Evolutionary conservation across 2,329 filamentous ascomycete species (phyloP).

Genomic region (Remersonia thermophila): DNA sequence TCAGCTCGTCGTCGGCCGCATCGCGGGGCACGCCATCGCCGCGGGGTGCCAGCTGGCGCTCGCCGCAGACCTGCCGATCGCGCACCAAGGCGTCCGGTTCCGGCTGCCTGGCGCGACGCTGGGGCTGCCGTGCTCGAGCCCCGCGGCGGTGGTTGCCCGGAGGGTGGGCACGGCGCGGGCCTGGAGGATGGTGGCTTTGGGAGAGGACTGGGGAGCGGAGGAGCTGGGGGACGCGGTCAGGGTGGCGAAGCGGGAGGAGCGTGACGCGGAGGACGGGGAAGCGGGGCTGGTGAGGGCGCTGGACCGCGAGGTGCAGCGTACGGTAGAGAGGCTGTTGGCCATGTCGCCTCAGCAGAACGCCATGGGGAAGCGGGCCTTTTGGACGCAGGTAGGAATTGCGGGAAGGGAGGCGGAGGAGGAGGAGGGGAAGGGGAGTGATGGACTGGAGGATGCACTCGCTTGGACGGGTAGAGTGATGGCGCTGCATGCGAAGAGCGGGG

Average conservation of each 20-base stretch:
- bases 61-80: constrained; percentile 20
- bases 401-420: constrained; percentile 5
- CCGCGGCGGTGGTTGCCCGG: constrained; percentile 19
- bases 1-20: constrained; percentile 19
- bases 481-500: constrained; percentile 19
- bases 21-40: constrained; percentile 22
- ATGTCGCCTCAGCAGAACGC: constrained; percentile 21
- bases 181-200: constrained; percentile 21
- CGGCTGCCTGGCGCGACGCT: constrained; percentile 21
- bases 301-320: constrained; percentile 6
- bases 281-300: constrained; percentile 14
- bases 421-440: constrained; percentile 12
- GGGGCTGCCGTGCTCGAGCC: constrained; percentile 23
- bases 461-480: constrained; percentile 22
- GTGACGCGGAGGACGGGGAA: constrained; percentile 10
- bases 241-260: constrained; percentile 18
- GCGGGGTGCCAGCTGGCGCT: constrained; percentile 25
- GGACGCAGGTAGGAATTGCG: constrained; percentile 20
- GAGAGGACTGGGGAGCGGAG: constrained; percentile 17
- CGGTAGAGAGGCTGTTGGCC: constrained; percentile 17
- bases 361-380: constrained; percentile 25
- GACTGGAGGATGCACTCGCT: constrained; percentile 16
- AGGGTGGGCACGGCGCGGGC: constrained; percentile 16
- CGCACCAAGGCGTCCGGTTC: constrained; percentile 14
- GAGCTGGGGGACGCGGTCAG: constrained; percentile 17